Evolutionary conservation across 1,139 yeast genomes (phyloP), one percentile per base, ranked within the genome.

Genomic region (Trichomonascaceae sp.): DNA sequence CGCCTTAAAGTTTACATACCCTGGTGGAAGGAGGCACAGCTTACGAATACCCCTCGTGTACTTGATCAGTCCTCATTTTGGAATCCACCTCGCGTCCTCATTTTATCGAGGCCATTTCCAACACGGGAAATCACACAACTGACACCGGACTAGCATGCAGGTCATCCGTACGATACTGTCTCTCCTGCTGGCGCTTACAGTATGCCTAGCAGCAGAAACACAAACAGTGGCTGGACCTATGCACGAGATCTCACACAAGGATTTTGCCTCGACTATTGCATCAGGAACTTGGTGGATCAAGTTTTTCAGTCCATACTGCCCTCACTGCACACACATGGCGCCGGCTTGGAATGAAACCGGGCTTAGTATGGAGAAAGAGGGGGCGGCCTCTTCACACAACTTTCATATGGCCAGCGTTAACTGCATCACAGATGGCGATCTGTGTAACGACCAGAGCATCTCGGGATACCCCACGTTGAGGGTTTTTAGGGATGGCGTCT

Each of bases 231-330:
- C n/a, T n/a, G n/a, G n/a, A n/a, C n/a, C n/a, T n/a, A n/a, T n/a
- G n/a, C n/a, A n/a, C n/a, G n/a, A n/a, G 15, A 31, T 23, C n/a
- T 32, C 28, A 3, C 30, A 32, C 13, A 31, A 20, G 23, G 23
- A 37, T 26, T 56, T 52, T 37, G 30, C 31, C 4, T 20, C 33
- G 13, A 37, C 41, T 4, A 32, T 45, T 5, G 37, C 44, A 28
- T 34, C 35, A 13, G 63, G 61, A 3, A 44, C 47, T 3, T 60
- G 62, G 56, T 58, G 62, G 52, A 48, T 62, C 35, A 60, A 62
- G 43, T 59, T 53, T 45, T 63, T 41, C 42, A 60, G 65, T 11
- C 68, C 67, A 1, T 53, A 54, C 39, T 62, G 67, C 43, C 46
- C 45, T 4, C 66, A 62, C 43, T 62, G 67, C 43, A 39, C 29